phyloP scores from a whole-genome alignment of 2,329 filamentous ascomycete genomes.

The Exophiala aquamarina region DNA sequence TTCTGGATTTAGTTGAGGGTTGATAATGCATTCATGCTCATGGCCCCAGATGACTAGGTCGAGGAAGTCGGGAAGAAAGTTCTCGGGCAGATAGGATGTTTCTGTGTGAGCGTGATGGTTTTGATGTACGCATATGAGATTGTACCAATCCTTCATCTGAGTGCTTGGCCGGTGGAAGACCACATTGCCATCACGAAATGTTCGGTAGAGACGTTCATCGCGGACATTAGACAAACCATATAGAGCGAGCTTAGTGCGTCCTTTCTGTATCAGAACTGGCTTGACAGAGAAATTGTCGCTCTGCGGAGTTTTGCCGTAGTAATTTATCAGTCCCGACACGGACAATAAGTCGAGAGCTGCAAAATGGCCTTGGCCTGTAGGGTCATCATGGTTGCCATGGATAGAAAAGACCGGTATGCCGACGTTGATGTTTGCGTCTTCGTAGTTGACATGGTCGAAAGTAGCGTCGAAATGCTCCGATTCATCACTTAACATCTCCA shows the following conservation, averaged over 20 bases:
- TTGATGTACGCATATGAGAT: constrained; percentile 90
- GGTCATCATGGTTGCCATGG: constrained; percentile 97
- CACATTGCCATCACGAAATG: constrained; percentile 88
- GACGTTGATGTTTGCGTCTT: constrained; percentile 95
- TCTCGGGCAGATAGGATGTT: constrained; percentile 92
- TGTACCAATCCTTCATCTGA: constrained; percentile 90
- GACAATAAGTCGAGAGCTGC: constrained; percentile 90
- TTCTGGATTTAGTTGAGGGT: constrained; percentile 78
- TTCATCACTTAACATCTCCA: constrained; percentile 92
- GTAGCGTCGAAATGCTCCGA: constrained; percentile 86
- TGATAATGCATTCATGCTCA: constrained; percentile 92
- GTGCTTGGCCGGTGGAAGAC: constrained; percentile 84
- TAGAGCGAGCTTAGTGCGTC: constrained; percentile 84
- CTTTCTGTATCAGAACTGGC: constrained; percentile 90
- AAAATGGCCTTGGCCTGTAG: constrained; percentile 90
- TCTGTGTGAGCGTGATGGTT: constrained; percentile 92
- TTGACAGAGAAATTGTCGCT: constrained; percentile 92
- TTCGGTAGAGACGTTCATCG: constrained; percentile 91
- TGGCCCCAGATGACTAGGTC: constrained; percentile 96
- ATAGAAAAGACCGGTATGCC: constrained; percentile 98
- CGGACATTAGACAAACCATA: constrained; percentile 96
- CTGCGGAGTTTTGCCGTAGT: constrained; percentile 88
- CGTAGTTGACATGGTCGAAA: constrained; percentile 95
- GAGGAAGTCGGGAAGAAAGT: constrained; percentile 85
- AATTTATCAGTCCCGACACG: constrained; percentile 88